phyloP scores from a whole-genome alignment of 2,329 filamentous ascomycete species.

The Coniochaeta sp. region DNA sequence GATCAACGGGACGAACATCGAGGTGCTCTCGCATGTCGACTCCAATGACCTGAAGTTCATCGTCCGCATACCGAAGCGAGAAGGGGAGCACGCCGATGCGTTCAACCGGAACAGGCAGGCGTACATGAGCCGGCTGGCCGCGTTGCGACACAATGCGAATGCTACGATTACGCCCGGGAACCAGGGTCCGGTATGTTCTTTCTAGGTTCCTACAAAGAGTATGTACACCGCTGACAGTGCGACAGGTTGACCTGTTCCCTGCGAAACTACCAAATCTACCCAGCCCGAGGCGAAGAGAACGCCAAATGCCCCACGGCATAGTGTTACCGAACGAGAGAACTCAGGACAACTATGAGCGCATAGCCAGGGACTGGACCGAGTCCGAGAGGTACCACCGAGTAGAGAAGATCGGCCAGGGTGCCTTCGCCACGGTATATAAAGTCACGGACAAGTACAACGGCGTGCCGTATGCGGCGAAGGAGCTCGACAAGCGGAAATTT shows the following conservation, averaged over 20 bases:
- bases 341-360: conserved; percentile 23
- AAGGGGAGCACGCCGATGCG: conserved; percentile 55
- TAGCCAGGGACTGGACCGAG: conserved; percentile 69
- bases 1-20: conserved; percentile 64
- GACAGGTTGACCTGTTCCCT: conserved; percentile 16
- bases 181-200: conserved; percentile 36
- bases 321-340: conserved; percentile 11
- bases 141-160: conserved; percentile 24
- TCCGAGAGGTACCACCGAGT: conserved; percentile 79
- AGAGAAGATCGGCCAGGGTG: conserved; percentile 78
- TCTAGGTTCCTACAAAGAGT: neutral
- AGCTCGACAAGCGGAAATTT: conserved; percentile 87
- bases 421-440: conserved; percentile 90
- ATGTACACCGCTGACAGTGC: neutral
- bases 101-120: conserved; percentile 64
- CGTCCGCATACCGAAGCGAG: conserved; percentile 73
- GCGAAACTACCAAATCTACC: neutral
- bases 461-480: conserved; percentile 80
- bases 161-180: conserved; percentile 41
- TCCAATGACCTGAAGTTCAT: conserved; percentile 66
- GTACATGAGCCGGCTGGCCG: conserved; percentile 46
- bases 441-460: conserved; percentile 82
- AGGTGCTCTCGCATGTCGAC: conserved; percentile 51
- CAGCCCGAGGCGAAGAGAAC: neutral
- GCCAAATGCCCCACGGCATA: neutral